Conservation (phyloP, 2,329 filamentous ascomycete species). For the Ophiostoma tasmaniense region DNA sequence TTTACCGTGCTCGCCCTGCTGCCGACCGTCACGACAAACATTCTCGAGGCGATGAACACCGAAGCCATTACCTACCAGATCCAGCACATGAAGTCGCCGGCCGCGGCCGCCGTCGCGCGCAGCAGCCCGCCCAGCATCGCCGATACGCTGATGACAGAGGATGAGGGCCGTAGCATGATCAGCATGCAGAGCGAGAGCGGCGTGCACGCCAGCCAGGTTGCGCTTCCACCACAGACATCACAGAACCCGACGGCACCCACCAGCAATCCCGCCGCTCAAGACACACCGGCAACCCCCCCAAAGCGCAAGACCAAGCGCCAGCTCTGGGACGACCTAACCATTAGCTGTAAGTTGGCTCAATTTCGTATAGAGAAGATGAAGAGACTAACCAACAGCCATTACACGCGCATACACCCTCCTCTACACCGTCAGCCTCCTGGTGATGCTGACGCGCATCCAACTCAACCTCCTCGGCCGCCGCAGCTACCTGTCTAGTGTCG, state of each 20-base stretch:
- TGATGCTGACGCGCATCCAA: slow-evolving; percentile 87
- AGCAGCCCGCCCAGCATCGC: slow-evolving; percentile 50
- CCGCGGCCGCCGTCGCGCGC: slow-evolving; percentile 35
- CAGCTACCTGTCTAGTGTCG: slow-evolving; percentile 92
- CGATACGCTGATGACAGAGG: slow-evolving; percentile 69
- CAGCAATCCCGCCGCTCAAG: background rate
- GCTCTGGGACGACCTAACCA: slow-evolving; percentile 95
- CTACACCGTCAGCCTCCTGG: slow-evolving; percentile 83
- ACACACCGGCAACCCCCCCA: slow-evolving; percentile 23
- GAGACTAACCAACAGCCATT: slow-evolving; percentile 52
- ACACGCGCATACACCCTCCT: slow-evolving; percentile 85
- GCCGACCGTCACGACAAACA: slow-evolving; percentile 82
- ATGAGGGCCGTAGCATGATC: slow-evolving; percentile 66
- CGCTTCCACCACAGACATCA: slow-evolving; percentile 37
- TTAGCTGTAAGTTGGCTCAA: slow-evolving; percentile 59
- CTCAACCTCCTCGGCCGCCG: slow-evolving; percentile 91
- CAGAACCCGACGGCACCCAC: background rate
- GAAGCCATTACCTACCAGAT: slow-evolving; percentile 89
- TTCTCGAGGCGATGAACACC: slow-evolving; percentile 79
- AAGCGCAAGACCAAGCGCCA: slow-evolving; percentile 72
- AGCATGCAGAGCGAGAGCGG: slow-evolving; percentile 76
- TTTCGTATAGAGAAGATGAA: background rate
- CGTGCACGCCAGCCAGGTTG: slow-evolving; percentile 71
- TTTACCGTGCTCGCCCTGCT: slow-evolving; percentile 95
- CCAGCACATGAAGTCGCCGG: slow-evolving; percentile 74